Evolutionary conservation across 495 filamentous ascomycete genomes (phyloP).

Genomic region (Aspergillus asperescens): DNA sequence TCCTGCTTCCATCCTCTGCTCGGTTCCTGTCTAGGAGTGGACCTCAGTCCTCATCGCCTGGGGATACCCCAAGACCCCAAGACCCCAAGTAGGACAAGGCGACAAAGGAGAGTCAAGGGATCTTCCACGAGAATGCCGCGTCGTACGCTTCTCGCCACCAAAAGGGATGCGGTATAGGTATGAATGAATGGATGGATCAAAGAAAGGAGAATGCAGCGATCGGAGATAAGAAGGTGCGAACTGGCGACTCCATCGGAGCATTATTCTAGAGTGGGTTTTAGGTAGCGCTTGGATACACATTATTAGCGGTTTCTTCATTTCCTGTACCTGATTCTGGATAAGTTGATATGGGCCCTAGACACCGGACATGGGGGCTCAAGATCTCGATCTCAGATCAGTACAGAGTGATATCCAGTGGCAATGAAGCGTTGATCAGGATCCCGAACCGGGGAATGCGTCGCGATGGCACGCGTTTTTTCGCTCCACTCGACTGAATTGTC

Average conservation of each 20-base stretch:
- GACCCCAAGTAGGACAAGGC: no score
- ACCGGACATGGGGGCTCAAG: no score
- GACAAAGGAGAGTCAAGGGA: no score
- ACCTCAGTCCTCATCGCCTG: background rate
- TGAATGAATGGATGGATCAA: background rate
- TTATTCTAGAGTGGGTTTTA: background rate
- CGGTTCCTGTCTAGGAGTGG: background rate
- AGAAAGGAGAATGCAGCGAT: background rate
- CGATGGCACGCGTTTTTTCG: slow-evolving; percentile 16
- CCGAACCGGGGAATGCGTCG: slow-evolving; percentile 12
- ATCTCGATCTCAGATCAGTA: background rate
- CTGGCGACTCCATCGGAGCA: background rate
- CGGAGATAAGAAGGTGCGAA: background rate
- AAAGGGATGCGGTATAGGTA: no score
- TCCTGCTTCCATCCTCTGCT: background rate
- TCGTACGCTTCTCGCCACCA: background rate
- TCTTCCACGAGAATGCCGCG: background rate
- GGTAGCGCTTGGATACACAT: background rate
- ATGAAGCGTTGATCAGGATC: no score
- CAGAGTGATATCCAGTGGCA: no score
- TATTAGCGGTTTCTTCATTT: no score
- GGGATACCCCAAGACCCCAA: no score
- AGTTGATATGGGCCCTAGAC: no score
- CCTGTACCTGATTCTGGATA: no score
- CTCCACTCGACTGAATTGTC: slow-evolving; percentile 7